These are phyloP conservation scores for Moniliophthora roreri DNA, from an alignment of 1,284 basidiomycete species.

Conservation along the genomic window DNA sequence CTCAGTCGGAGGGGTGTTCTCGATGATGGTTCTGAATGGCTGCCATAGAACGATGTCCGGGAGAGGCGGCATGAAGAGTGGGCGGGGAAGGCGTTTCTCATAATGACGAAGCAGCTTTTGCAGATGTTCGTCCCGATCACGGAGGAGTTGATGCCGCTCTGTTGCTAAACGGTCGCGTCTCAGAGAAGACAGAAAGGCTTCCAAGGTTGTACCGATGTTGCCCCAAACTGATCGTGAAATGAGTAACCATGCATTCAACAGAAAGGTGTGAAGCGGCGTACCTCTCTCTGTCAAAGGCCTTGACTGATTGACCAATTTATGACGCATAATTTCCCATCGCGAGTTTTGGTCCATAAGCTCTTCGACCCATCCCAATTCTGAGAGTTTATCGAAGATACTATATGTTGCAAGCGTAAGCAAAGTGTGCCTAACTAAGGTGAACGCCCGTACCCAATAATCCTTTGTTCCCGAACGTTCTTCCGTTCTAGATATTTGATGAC, in stretches of 20 bases:
- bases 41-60: neutral
- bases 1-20: neutral
- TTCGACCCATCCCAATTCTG: neutral
- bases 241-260: neutral
- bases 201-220: neutral
- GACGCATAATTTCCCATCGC: neutral
- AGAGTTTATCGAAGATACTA: neutral
- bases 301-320: slow-evolving; percentile 1
- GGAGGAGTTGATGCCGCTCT: no score
- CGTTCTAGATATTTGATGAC: no score
- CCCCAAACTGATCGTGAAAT: neutral
- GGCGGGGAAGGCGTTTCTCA: neutral
- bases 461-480: neutral
- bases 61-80: neutral
- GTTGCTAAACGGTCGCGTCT: neutral
- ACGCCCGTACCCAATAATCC: neutral
- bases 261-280: neutral
- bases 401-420: neutral
- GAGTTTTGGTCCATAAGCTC: neutral
- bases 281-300: neutral
- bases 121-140: neutral
- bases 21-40: neutral
- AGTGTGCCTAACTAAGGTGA: neutral
- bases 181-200: neutral
- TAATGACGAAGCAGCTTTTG: neutral